Percentiles rank a stretch among this genome's conserved stretches.
Conservation (phyloP, 2,329 filamentous ascomycete species). For the Conoideocrella luteorostrata region DNA sequence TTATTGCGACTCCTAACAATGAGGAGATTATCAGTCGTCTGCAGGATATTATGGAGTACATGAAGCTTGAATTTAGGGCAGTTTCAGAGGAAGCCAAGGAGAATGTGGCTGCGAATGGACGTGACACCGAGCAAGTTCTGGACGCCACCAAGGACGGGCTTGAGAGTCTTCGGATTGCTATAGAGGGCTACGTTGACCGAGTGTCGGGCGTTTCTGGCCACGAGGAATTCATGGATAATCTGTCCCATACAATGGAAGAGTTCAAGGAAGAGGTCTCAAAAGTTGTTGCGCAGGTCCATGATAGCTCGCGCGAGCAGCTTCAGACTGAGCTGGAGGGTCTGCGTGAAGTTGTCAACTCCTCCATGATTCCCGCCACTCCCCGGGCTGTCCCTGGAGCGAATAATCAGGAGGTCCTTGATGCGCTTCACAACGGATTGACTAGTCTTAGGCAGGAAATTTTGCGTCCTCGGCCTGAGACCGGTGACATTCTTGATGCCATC, state of each 20-base stretch:
- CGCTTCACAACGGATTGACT: conserved; percentile 66
- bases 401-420: conserved; percentile 63
- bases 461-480: conserved; percentile 61
- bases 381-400: conserved; percentile 28
- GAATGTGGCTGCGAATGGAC: conserved; percentile 70
- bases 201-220: conserved; percentile 63
- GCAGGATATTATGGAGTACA: conserved; percentile 57
- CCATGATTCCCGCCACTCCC: conserved; percentile 54
- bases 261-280: conserved; percentile 62
- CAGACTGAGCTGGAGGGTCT: conserved; percentile 78
- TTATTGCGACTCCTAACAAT: conserved; percentile 36
- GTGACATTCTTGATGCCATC: conserved; percentile 82
- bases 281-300: conserved; percentile 44
- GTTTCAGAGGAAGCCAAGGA: conserved; percentile 63
- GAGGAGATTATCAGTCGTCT: conserved; percentile 50
- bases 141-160: conserved; percentile 84
- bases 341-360: conserved; percentile 67
- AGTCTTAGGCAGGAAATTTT: conserved; percentile 70
- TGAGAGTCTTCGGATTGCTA: conserved; percentile 70
- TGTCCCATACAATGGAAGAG: conserved; percentile 58
- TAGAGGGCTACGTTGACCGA: conserved; percentile 74
- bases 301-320: conserved; percentile 56
- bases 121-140: conserved; percentile 81
- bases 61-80: conserved; percentile 53
- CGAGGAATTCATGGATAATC: conserved; percentile 68